Base-by-base conservation (phyloP, 2,329 filamentous ascomycete species). In the Alternaria sp. region DNA sequence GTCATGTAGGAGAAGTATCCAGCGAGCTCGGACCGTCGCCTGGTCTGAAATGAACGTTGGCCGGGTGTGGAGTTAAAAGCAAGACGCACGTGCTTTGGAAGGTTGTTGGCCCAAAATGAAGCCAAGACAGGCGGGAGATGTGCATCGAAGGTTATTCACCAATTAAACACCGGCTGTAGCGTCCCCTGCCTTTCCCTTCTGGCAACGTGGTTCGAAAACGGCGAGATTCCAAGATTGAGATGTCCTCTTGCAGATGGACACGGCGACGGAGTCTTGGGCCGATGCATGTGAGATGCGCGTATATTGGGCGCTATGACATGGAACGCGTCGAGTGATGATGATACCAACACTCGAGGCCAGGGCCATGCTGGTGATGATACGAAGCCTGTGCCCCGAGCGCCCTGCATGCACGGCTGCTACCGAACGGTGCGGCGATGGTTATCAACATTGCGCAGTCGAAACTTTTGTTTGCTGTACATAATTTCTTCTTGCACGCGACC, bases 341-440 rank as follows among this genome's bases (percentile, higher is more conserved):
- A 55, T 59, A 51, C 43, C 57, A 47, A 55, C 49, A 47, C 57
- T 55, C 36, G 57, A 36, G 51, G 51, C 57, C 51, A 43, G 62
- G 59, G 44, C 62, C 32, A 51, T 65, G 62, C 47, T 58, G 59
- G 45, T 30, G 23, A 52, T 62, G 62, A 58, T 55, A 65, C 55
- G 56, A 63, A 52, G 63, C 49, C 61, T 47, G 62, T 63, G 63
- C 60, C 44, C 60, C 57, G 32, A 64, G 64, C 64, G 63, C 43
- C 60, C 59, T 65, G 64, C 61, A 67, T 62, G 64, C 59, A 64
- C 64, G 62, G 64, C 64, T 59, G 61, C 61, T 65, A 56, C 64
- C 57, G 61, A 57, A 58, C 53, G 50, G 54, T 43, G 58, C 46
- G 43, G 58, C 28, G 32, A 61, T 26, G 36, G 57, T 36, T 44